These are phyloP conservation scores for Dicorynia guianensis DNA, from an alignment of 306 rosid genomes.

Conservation along the genomic window DNA sequence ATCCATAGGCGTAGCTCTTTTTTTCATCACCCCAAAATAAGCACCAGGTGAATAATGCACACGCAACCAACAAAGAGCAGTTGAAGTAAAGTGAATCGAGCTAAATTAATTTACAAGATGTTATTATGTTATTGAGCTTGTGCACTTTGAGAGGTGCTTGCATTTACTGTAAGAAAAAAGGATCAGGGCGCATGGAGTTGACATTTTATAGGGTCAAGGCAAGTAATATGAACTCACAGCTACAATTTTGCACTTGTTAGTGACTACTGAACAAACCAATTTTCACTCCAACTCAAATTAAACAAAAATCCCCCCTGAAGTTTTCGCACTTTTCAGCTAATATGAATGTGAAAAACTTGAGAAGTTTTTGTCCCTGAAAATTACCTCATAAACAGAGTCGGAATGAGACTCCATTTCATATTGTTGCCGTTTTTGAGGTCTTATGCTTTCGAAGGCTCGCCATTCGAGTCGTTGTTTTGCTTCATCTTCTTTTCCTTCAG, in stretches of 20 bases:
- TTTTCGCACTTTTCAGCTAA: neutral
- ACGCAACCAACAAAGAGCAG: too few species aligned
- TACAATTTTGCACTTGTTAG: neutral
- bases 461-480: conserved; percentile 5
- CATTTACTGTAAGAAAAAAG: too few species aligned
- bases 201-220: too few species aligned
- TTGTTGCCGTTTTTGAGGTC: neutral
- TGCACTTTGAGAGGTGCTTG: too few species aligned
- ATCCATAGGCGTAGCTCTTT: neutral
- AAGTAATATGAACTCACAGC: neutral
- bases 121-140: too few species aligned
- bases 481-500: conserved; percentile 15
- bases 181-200: too few species aligned
- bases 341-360: neutral
- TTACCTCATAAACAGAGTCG: conserved; percentile 49
- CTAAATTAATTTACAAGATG: too few species aligned
- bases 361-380: neutral
- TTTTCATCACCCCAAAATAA: too few species aligned
- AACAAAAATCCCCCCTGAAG: neutral
- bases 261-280: neutral
- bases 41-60: neutral
- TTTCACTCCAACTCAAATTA: neutral
- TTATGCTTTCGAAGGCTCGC: conserved; percentile 21
- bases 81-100: neutral
- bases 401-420: conserved; percentile 36